Evolutionary conservation across 768 basidiomycete species (phyloP).

Genomic region (Russula compacta): DNA sequence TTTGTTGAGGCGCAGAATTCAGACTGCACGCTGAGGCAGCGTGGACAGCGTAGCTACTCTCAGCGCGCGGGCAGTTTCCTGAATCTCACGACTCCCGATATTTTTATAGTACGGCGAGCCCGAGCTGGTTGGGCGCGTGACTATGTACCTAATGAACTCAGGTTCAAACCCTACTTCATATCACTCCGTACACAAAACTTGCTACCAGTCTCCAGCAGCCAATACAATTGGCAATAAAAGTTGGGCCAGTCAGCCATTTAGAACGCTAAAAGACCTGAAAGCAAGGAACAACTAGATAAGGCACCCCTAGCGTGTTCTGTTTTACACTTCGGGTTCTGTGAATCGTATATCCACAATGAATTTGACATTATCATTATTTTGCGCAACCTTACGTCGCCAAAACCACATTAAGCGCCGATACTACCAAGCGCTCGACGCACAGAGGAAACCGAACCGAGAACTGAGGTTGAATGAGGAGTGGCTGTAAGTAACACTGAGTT

Average conservation of each 20-base stretch:
- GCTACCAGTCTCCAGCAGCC: background rate
- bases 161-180: background rate
- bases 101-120: too few species aligned
- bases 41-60: background rate
- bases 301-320: background rate
- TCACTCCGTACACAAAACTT: background rate
- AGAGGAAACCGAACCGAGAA: background rate
- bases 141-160: background rate
- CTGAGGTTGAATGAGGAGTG: conserved; percentile 8
- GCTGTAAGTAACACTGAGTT: conserved; percentile 8
- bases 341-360: conserved; percentile 8
- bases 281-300: background rate
- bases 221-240: background rate
- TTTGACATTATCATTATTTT: background rate
- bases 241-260: background rate
- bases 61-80: background rate
- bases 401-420: background rate
- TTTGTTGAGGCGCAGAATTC: background rate
- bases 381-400: background rate
- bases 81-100: too few species aligned
- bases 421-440: background rate
- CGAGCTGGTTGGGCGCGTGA: background rate
- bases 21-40: conserved; percentile 7
- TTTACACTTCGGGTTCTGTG: background rate
- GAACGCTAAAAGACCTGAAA: background rate